Conservation (phyloP, 1,284 basidiomycete species). For the Microbotryum saponariae region DNA sequence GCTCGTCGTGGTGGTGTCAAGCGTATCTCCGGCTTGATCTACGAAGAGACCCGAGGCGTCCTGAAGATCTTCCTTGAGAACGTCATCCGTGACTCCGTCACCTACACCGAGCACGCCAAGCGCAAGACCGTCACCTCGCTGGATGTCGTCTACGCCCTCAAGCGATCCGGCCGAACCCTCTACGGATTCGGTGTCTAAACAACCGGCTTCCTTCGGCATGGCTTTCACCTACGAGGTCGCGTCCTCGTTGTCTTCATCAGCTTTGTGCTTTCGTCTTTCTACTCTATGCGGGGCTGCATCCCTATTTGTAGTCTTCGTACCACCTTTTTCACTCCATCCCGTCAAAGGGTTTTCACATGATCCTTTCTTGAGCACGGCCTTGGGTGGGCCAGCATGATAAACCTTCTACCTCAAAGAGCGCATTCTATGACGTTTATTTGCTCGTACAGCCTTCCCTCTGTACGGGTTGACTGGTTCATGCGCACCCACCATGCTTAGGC, state of each 20-base stretch:
- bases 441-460: too few species aligned
- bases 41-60: slow-evolving; percentile 84
- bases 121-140: slow-evolving; percentile 79
- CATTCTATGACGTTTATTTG: too few species aligned
- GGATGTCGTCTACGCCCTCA: slow-evolving; percentile 86
- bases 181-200: slow-evolving; percentile 66
- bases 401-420: too few species aligned
- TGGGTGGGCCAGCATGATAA: too few species aligned
- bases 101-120: slow-evolving; percentile 90
- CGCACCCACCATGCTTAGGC: too few species aligned
- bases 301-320: too few species aligned
- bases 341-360: too few species aligned
- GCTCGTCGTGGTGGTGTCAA: slow-evolving; percentile 93
- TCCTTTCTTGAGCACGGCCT: too few species aligned
- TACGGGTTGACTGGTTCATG: too few species aligned
- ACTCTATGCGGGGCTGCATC: too few species aligned
- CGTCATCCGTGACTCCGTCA: slow-evolving; percentile 80
- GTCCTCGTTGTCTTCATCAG: not conserved
- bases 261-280: too few species aligned
- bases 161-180: slow-evolving; percentile 79
- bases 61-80: slow-evolving; percentile 69
- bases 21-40: slow-evolving; percentile 86
- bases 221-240: not conserved
- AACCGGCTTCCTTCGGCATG: not conserved
- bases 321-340: too few species aligned